These are phyloP conservation scores for Podila minutissima DNA, from an alignment of 192 early-diverging fungal species.

Conservation along the genomic window DNA sequence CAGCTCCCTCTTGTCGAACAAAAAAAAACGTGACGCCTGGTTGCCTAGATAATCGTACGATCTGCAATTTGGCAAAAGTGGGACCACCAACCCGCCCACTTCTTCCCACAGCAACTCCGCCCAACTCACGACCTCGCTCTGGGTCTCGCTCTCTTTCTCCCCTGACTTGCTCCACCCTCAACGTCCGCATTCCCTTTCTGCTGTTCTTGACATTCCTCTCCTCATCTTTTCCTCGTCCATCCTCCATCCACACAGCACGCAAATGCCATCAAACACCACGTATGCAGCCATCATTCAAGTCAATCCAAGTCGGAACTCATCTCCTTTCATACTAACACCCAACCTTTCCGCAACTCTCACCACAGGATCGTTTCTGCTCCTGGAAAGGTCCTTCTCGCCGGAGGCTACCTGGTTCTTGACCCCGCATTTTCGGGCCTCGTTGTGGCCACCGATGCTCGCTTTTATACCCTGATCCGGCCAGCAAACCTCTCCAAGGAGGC, in stretches of 20 bases:
- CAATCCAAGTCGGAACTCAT: no score
- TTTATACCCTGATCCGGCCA: slow-evolving; percentile 74
- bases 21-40: not conserved
- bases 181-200: not conserved
- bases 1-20: not conserved
- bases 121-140: not conserved
- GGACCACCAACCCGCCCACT: slow-evolving; percentile 1
- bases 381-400: slow-evolving; percentile 93
- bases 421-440: slow-evolving; percentile 83
- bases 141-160: not conserved
- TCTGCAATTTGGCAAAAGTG: not conserved
- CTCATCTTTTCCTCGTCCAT: not conserved
- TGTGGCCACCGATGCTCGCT: slow-evolving; percentile 84
- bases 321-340: no score
- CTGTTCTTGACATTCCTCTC: not conserved
- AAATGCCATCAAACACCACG: slow-evolving; percentile 26
- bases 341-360: not conserved
- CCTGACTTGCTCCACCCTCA: not conserved
- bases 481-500: not conserved
- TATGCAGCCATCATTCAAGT: not conserved
- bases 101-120: not conserved
- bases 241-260: not conserved
- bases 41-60: not conserved
- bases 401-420: slow-evolving; percentile 96
- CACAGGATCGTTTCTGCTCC: slow-evolving; percentile 84